phyloP scores from a whole-genome alignment of 2,329 filamentous ascomycete species.

The Trichoderma asperellum region DNA sequence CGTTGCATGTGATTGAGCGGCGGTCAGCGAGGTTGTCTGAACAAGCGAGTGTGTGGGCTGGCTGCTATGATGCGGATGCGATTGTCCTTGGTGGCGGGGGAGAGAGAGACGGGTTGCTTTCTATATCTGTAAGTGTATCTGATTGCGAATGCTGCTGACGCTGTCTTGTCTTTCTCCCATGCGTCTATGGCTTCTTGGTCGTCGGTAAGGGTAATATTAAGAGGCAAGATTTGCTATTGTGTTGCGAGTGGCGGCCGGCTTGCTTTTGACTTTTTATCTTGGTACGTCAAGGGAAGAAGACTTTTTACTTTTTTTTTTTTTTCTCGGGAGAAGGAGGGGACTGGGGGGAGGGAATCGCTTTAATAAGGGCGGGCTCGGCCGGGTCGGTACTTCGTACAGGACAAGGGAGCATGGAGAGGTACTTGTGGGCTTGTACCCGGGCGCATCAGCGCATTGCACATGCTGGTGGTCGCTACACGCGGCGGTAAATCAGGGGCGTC shows the following conservation, averaged over 20 bases:
- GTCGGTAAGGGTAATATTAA: constrained; percentile 15
- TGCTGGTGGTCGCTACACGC: constrained; percentile 35
- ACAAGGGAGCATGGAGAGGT: constrained; percentile 24
- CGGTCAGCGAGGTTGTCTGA: constrained; percentile 1
- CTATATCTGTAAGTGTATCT: background rate
- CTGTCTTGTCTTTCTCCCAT: background rate
- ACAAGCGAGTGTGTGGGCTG: constrained; percentile 13
- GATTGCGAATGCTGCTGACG: background rate
- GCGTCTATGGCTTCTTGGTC: constrained; percentile 5
- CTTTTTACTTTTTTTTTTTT: constrained; percentile 32
- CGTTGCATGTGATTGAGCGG: constrained; percentile 70
- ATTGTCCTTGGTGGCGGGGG: constrained; percentile 6
- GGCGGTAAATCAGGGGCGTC: constrained; percentile 36
- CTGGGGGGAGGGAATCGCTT: constrained; percentile 36
- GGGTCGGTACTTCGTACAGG: constrained; percentile 35
- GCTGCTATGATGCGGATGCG: background rate
- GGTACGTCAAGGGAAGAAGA: constrained; percentile 21
- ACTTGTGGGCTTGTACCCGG: constrained; percentile 31
- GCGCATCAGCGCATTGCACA: constrained; percentile 25
- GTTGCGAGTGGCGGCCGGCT: constrained; percentile 1
- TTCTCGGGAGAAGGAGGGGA: constrained; percentile 31
- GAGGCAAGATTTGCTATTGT: constrained; percentile 1
- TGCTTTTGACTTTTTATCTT: constrained; percentile 21
- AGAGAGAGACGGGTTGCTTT: background rate
- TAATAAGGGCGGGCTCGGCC: constrained; percentile 42